Evolutionary conservation across 768 basidiomycete genomes (phyloP).

Genomic region (Tylopilus balloui): DNA sequence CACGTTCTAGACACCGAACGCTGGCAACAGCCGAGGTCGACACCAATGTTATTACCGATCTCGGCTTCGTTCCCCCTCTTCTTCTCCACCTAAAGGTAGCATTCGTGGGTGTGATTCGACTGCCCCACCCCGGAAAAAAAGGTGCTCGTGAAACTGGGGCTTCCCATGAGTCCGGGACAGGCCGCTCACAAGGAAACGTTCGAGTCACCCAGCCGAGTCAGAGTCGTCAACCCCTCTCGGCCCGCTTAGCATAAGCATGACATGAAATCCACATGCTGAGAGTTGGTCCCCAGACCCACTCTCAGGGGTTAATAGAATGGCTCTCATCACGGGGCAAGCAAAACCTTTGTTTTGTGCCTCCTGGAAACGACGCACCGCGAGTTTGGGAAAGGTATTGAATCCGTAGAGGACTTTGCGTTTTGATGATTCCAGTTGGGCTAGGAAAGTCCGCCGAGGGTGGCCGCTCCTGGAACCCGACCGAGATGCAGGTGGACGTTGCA

Average conservation of each 20-base stretch:
- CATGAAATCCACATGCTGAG: no score
- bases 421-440: not conserved
- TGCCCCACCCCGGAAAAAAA: no score
- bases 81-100: conserved; percentile 12
- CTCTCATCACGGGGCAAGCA: not conserved
- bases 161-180: no score
- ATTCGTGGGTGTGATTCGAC: conserved; percentile 3
- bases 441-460: no score
- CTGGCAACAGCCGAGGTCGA: conserved; percentile 8
- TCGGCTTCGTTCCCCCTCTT: no score
- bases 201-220: no score
- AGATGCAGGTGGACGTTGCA: no score
- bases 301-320: not conserved
- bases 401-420: not conserved
- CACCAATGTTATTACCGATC: no score
- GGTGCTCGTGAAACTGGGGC: no score
- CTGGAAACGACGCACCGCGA: not conserved
- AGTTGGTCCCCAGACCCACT: no score
- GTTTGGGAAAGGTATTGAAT: not conserved
- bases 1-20: conserved; percentile 4
- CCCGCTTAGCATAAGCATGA: no score
- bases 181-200: not conserved
- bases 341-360: not conserved
- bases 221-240: no score
- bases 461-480: conserved; percentile 1